Evolutionary conservation across 768 basidiomycete genomes (phyloP).

Genomic region (Mycena venus): DNA sequence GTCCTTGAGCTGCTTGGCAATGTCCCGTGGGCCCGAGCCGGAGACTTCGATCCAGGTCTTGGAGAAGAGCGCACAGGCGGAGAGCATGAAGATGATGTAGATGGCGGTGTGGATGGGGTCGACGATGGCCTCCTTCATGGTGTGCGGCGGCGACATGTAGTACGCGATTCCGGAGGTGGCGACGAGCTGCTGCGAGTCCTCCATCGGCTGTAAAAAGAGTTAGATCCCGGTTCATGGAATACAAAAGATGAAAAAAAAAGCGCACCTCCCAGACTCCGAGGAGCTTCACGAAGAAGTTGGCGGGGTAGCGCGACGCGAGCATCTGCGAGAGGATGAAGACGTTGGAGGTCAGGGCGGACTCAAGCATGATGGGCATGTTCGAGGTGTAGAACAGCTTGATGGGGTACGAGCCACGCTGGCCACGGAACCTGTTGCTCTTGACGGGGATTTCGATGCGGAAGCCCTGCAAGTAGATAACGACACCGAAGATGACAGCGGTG

Average conservation of each 20-base stretch:
- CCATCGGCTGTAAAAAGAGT: conserved; percentile 76
- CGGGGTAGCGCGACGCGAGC: conserved; percentile 92
- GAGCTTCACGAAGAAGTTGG: conserved; percentile 89
- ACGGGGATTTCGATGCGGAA: conserved; percentile 99
- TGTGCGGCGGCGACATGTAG: conserved; percentile 99
- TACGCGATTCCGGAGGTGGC: conserved; percentile 94
- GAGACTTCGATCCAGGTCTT: conserved; percentile 99
- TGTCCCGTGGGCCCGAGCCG: conserved; percentile 93
- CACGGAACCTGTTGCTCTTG: conserved; percentile 95
- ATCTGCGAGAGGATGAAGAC: conserved; percentile 98
- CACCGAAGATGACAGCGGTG: conserved; percentile 91
- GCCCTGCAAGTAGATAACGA: conserved; percentile 98
- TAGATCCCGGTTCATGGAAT: background rate
- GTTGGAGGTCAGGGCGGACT: conserved; percentile 92
- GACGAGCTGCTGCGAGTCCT: conserved; percentile 92
- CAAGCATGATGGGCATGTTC: conserved; percentile 99
- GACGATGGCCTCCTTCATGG: conserved; percentile 85
- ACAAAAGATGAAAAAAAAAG: background rate
- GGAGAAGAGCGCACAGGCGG: conserved; percentile 96
- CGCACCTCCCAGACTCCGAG: conserved; percentile 98
- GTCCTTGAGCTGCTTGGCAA: conserved; percentile 98
- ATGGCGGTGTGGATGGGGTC: conserved; percentile 95
- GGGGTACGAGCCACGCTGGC: conserved; percentile 96
- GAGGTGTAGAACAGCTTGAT: conserved; percentile 99
- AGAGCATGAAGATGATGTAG: conserved; percentile 93